phyloP scores from a whole-genome alignment of 2,329 filamentous ascomycete species.

The Fusarium goolgardi region DNA sequence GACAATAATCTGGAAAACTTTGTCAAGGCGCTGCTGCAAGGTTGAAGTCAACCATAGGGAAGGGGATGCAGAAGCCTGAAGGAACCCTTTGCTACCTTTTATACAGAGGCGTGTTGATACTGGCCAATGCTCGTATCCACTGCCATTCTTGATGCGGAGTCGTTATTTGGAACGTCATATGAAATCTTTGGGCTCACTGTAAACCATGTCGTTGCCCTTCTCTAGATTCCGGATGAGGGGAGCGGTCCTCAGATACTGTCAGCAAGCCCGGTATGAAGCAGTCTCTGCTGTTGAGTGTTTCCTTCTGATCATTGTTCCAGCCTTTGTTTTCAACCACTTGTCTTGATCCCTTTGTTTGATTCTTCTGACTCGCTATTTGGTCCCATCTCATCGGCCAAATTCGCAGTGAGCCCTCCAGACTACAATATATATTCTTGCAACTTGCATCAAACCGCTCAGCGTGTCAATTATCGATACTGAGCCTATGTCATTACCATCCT shows the following conservation, averaged over 20 bases:
- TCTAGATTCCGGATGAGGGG: not conserved
- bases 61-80: not conserved
- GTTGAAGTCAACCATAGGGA: conserved; percentile 4
- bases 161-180: not conserved
- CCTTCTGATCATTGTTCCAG: not conserved
- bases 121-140: not conserved
- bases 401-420: conserved; percentile 5
- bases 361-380: conserved; percentile 21
- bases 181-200: not conserved
- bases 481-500: not conserved
- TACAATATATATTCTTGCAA: not conserved
- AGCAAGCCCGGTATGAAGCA: not conserved
- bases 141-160: not conserved
- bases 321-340: not conserved
- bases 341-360: conserved; percentile 35
- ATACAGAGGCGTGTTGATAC: not conserved
- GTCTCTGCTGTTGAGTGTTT: not conserved
- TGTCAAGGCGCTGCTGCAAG: not conserved
- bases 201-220: not conserved
- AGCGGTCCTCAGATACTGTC: not conserved
- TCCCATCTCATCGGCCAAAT: conserved; percentile 11
- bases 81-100: not conserved
- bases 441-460: not conserved
- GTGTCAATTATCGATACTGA: not conserved
- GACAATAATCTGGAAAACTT: not conserved